Base-by-base conservation (phyloP, 2,329 filamentous ascomycete species). In the Talaromyces sp. region DNA sequence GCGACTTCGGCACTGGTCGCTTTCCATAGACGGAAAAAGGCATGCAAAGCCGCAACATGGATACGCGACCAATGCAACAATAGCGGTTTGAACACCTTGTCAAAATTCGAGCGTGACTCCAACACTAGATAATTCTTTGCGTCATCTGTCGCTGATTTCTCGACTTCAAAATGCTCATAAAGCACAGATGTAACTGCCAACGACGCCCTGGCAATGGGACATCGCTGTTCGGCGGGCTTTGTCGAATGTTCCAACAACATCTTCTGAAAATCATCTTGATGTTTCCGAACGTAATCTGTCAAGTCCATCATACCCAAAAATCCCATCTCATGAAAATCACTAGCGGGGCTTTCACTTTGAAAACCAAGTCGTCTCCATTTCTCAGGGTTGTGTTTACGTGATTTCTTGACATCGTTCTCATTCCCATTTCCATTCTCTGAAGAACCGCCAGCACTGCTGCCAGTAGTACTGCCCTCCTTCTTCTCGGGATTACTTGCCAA, bases 221-320 rank as follows among this genome's bases (percentile, higher is more conserved):
- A 97, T 37, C 93, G 84, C 69, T 91, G 84, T 53, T 84, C 78
- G 21, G 83, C 66, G 1, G 89, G 83, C 67, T 85, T 85, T 6
- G 87, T 85, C 3, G 89, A 88, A 73, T 99, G 94, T 73, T 99
- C 94, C 36, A 97, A 78, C 15, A 99, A 77, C 65, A 96, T 80
- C 75, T 96, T 97, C 70, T 96, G 92, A 65, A 96, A 97, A 10
- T 85, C 85, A 69, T 97, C 92, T 71, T 96, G 91, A 69, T 96
- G 87, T 70, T 91, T 96, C 67, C 89, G 84, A 51, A 96, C 91
- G 70, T 91, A 99, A 72, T 97, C 92, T 2, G 91, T 90, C 67
- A 99, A 75, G 71, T 99, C 94, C 92, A 99, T 97, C 84, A 99
- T 90, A 28, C 94, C 94, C 56, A 99, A 75, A 70, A 92, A 97